Conservation (phyloP, 192 early-diverging fungal species). For the Gryganskiella cystojenkinii region DNA sequence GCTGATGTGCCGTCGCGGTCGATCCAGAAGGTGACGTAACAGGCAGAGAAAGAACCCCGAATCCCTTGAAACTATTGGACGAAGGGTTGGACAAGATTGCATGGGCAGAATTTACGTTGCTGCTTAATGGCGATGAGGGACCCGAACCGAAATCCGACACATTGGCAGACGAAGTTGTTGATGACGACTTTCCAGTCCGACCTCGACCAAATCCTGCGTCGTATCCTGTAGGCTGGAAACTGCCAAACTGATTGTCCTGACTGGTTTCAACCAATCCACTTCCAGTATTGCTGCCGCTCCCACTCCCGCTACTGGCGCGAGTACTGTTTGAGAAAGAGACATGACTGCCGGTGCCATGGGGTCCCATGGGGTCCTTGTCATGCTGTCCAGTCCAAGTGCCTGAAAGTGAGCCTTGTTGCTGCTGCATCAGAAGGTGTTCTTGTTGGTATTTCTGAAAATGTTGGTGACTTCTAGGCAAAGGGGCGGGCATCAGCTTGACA, state of each 20-base stretch:
- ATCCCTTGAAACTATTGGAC: slow-evolving; percentile 33
- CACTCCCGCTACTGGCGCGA: slow-evolving; percentile 1
- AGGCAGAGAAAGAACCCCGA: slow-evolving; percentile 24
- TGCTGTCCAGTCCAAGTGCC: not conserved
- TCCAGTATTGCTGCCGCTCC: no score
- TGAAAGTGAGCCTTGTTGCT: slow-evolving; percentile 11
- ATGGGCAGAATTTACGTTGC: slow-evolving; percentile 18
- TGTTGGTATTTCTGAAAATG: slow-evolving; percentile 34
- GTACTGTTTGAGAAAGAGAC: slow-evolving; percentile 20
- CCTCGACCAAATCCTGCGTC: slow-evolving; percentile 25
- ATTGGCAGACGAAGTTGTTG: slow-evolving; percentile 35
- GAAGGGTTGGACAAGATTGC: slow-evolving; percentile 41
- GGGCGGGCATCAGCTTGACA: slow-evolving; percentile 42
- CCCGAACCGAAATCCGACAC: slow-evolving; percentile 44
- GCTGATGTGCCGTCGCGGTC: slow-evolving; percentile 23
- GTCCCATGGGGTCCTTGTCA: not conserved
- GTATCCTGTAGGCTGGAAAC: not conserved
- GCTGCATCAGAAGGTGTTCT: not conserved
- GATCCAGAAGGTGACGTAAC: slow-evolving; percentile 32
- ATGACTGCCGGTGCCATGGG: not conserved
- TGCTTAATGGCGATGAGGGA: slow-evolving; percentile 28
- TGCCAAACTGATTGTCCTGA: not conserved
- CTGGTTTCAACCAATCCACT: not conserved
- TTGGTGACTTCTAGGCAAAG: slow-evolving; percentile 36
- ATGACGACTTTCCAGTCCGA: slow-evolving; percentile 24